Percentiles rank a stretch among this genome's conserved stretches.
These are phyloP conservation scores for Pythium periplocum DNA, from an alignment of 352 stramenopile genomes.

Conservation along the genomic window DNA sequence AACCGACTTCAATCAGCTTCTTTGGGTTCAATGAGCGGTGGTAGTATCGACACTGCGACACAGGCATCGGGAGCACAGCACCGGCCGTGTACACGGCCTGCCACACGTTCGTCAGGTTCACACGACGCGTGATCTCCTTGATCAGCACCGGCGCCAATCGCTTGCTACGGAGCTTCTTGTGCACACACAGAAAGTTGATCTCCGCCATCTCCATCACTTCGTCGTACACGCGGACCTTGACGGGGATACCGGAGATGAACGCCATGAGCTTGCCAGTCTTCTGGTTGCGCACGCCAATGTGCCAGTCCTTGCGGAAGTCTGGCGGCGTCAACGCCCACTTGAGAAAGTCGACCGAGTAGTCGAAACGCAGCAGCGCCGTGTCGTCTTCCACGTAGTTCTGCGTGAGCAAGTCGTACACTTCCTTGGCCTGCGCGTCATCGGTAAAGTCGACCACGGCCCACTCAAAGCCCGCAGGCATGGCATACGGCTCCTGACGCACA, in stretches of 20 bases:
- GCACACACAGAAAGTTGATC: slow-evolving; percentile 99
- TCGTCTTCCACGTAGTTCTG: slow-evolving; percentile 99
- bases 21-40: slow-evolving; percentile 97
- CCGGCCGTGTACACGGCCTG: slow-evolving; percentile 99
- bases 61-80: slow-evolving; percentile 93
- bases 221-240: slow-evolving; percentile 61
- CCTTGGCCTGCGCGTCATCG: slow-evolving; percentile 60
- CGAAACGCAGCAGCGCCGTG: slow-evolving; percentile 95
- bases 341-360: slow-evolving; percentile 84
- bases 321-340: slow-evolving; percentile 93
- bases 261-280: slow-evolving; percentile 94
- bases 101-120: slow-evolving; percentile 92
- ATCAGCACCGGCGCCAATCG: slow-evolving; percentile 97
- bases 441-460: slow-evolving; percentile 92
- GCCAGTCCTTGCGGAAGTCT: slow-evolving; percentile 89
- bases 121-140: slow-evolving; percentile 98
- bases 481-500: slow-evolving; percentile 91
- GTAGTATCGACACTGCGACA: slow-evolving; percentile 95
- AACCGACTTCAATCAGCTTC: slow-evolving; percentile 98
- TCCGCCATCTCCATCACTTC: slow-evolving; percentile 78
- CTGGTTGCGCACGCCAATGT: slow-evolving; percentile 92
- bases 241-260: slow-evolving; percentile 96
- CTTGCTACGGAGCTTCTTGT: slow-evolving; percentile 97
- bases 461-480: slow-evolving; percentile 94
- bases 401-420: slow-evolving; percentile 96